phyloP scores from a whole-genome alignment of 805 yeast species.

The Yarrowia bubula region DNA sequence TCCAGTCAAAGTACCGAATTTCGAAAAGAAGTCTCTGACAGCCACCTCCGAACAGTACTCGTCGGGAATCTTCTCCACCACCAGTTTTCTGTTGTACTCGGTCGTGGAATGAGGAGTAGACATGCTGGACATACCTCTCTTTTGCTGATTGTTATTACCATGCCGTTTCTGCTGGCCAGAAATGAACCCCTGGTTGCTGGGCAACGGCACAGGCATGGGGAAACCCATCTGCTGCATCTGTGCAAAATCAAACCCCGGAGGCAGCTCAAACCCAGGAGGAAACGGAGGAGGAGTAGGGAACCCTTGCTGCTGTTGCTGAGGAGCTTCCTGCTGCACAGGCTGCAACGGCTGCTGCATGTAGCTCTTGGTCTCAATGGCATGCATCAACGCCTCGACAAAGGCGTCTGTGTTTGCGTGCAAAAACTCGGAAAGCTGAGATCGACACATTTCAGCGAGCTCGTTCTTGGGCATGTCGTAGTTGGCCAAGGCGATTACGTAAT shows the following conservation, averaged over 20 bases:
- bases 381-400: conserved; percentile 41
- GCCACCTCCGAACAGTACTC: conserved; percentile 43
- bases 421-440: conserved; percentile 44
- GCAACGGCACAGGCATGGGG: conserved; percentile 30
- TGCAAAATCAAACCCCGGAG: conserved; percentile 24
- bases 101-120: conserved; percentile 33
- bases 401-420: conserved; percentile 38
- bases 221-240: conserved; percentile 25
- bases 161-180: conserved; percentile 29
- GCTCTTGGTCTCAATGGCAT: conserved; percentile 34
- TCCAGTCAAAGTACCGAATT: conserved; percentile 43
- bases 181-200: conserved; percentile 33
- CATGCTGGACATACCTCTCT: conserved; percentile 24
- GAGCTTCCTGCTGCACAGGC: background rate
- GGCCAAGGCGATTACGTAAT: conserved; percentile 47
- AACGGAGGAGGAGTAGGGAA: conserved; percentile 14
- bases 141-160: conserved; percentile 5
- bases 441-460: conserved; percentile 40
- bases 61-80: conserved; percentile 47
- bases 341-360: background rate
- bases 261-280: conserved; percentile 10
- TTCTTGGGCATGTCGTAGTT: conserved; percentile 41
- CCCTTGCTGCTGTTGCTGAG: background rate
- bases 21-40: conserved; percentile 42
- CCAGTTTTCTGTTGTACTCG: conserved; percentile 38